Evolutionary conservation across 108 stramenopile species (phyloP).

Genomic region (Epipyxis sp.): DNA sequence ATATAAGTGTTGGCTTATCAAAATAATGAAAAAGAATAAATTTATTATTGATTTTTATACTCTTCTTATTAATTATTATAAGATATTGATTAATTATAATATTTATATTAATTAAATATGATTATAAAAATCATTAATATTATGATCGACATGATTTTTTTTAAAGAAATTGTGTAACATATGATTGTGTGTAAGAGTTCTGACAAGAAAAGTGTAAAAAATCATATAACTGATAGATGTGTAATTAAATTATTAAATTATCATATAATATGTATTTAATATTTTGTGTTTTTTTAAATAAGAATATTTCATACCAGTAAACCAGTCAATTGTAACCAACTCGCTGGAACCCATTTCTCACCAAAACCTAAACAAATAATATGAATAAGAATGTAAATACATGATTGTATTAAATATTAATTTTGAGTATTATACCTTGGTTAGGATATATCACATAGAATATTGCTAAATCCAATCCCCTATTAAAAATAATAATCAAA

Average conservation of each 20-base stretch:
- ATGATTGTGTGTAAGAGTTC: too few species aligned
- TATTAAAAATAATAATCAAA: neutral
- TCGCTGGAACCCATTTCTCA: slow-evolving; percentile 77
- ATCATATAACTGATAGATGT: neutral
- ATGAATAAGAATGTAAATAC: slow-evolving; percentile 79
- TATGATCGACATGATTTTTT: too few species aligned
- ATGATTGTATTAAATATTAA: slow-evolving; percentile 16
- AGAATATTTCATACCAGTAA: slow-evolving; percentile 66
- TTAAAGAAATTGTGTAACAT: too few species aligned
- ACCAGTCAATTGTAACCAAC: slow-evolving; percentile 76
- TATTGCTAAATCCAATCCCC: neutral
- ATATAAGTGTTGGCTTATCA: too few species aligned
- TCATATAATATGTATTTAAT: neutral
- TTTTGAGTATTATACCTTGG: neutral
- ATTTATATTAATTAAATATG: too few species aligned
- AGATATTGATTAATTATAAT: too few species aligned
- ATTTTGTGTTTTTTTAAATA: too few species aligned
- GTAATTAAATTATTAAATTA: slow-evolving; percentile 35
- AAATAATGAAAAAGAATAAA: too few species aligned
- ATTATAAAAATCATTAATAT: too few species aligned
- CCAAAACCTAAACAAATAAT: slow-evolving; percentile 67
- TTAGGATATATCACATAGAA: neutral
- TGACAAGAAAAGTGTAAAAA: too few species aligned
- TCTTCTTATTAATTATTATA: too few species aligned
- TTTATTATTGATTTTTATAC: too few species aligned